Base-by-base conservation (phyloP, 208 protist genomes). In the Leishmania arabica region DNA sequence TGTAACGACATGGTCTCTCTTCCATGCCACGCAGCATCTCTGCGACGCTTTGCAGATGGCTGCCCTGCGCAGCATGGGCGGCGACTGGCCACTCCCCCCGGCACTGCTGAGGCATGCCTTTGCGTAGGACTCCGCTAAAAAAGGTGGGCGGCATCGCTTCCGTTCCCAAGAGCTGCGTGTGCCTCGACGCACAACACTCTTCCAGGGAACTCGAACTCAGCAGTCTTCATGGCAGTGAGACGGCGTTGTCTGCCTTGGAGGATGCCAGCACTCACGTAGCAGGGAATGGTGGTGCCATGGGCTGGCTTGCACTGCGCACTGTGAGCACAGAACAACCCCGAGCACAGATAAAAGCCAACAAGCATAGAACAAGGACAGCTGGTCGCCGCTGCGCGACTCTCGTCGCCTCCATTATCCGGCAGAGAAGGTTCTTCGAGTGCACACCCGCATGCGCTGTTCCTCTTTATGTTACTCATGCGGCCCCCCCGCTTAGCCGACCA, bases 21-120 rank as follows among this genome's bases (percentile, higher is more conserved):
- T 77, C 21, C 4, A 51, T 1, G 58, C 45, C 4, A 76, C 78
- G 0, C 2, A 9, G 9, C 31, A 64, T 15, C 53, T 85, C 31
- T 81, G 81, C 62, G 7, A 69, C 31, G 54, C 71, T 4, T 45
- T 82, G 53, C 77, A 81, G 73, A 40, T 81, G 17, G 21, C 73
- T 0, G 60, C 78, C 5, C 54, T 85, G 24, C 51, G 62, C 11
- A 47, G 69, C 34, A 85, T 82, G 73, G 77, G 82, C 42, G 77
- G 77, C 19, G 72, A 85, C 47, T 85, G 82, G 82, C 82, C 82
- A 3, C 17, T 85, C 8, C 81, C 81, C 0, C 68, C 68, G 17
- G 0, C n/a, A 5, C 31, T 84, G 9, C 76, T 84, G 9, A 27
- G 40, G 0, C 47, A 40, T 1, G 47, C 70, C 8, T 73, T 84